Base-by-base conservation (phyloP, 345 rosid species). In the Microcos paniculata region DNA sequence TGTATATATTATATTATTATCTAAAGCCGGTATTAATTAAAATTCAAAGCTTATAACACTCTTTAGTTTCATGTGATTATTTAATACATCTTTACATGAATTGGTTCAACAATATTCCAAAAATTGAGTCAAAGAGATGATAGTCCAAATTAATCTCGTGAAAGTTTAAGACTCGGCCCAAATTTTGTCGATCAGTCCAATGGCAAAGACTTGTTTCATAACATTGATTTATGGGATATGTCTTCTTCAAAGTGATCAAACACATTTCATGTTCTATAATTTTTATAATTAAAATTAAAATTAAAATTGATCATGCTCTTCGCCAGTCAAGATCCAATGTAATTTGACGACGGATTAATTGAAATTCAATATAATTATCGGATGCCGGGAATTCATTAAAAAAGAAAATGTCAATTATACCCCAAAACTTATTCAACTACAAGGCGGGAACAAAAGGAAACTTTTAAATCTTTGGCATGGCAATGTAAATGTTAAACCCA, bases 401-500 rank as follows among this genome's bases (percentile, higher is more conserved):
- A 35, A 35, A 35, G 38, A 35, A 35, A 35, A 35, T 35, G 5
- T 2, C 38, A 35, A 35, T 35, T 5, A 35, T 5, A 2, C 38
- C 5, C 5, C 2, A 35, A 6, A 8, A 4, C 30, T 7, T 11
- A 57, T 24, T 26, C 16, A 57, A 26, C 18, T 24, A 57, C 57
- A n/a, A 26, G 35, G 71, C 24, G n/a, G 55, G 43, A 19, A 53
- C 21, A 28, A 59, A n/a, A 28, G 0, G 1, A 53, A 52, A 9
- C 31, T 53, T 53, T 61, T 33, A 56, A 61, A 18, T 6, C 21
- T 58, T 30, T 16, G 55, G 8, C 24, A 14, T 4, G 71, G 30
- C 43, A 59, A 26, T 72, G 72, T 51, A 28, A 59, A 26, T 72
- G 72, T 51, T 26, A 71, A 70, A 49, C 16, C 71, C 62, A 21